Conservation (phyloP, 148 eudicot genomes). For the Tetragonia tetragonoides region DNA sequence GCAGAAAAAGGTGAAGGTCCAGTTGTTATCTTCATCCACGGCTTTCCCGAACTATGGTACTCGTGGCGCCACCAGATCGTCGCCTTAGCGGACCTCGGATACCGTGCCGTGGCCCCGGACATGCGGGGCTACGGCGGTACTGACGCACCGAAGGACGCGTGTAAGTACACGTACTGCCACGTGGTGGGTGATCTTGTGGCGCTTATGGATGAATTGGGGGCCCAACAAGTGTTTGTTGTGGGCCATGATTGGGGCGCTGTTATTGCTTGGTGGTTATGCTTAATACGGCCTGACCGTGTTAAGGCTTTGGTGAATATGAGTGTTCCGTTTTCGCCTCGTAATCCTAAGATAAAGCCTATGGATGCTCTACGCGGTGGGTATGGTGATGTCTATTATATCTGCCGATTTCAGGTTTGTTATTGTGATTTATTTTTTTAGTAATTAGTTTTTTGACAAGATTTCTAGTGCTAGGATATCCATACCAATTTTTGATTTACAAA, state of each 20-base stretch:
- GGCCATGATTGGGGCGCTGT: constrained; percentile 31
- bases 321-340: constrained; percentile 25
- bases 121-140: constrained; percentile 64
- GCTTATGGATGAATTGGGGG: constrained; percentile 39
- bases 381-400: constrained; percentile 36
- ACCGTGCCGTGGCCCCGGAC: constrained; percentile 61
- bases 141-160: constrained; percentile 41
- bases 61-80: constrained; percentile 65
- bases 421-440: too few species aligned
- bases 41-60: constrained; percentile 72
- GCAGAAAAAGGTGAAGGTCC: constrained; percentile 47
- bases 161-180: constrained; percentile 48
- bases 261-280: constrained; percentile 24
- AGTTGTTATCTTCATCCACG: constrained; percentile 53
- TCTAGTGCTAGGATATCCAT: too few species aligned
- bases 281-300: constrained; percentile 33
- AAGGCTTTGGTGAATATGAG: constrained; percentile 30
- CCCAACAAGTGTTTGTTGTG: constrained; percentile 45
- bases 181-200: constrained; percentile 58
- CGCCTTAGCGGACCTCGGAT: constrained; percentile 45
- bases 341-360: constrained; percentile 2
- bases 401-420: constrained; percentile 21
- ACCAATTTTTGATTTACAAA: too few species aligned
- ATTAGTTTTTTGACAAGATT: too few species aligned
- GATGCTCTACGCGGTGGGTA: neutral